Evolutionary conservation across 306 rosid species (phyloP).

Genomic region (Cucurbita moschata): DNA sequence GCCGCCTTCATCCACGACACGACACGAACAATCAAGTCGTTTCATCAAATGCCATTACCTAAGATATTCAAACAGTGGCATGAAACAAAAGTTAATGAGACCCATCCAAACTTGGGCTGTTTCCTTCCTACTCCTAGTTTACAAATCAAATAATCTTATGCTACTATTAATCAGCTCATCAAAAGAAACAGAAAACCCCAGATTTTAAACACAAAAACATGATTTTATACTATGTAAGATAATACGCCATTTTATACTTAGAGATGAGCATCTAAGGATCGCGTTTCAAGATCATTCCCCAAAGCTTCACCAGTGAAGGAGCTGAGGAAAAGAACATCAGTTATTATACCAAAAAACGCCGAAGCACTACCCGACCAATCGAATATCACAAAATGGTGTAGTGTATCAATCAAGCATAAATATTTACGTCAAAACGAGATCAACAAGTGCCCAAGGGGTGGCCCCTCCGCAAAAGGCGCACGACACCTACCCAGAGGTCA

Average conservation of each 20-base stretch:
- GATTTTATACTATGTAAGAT: not conserved
- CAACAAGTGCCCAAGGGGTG: not conserved
- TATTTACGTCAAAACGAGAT: not conserved
- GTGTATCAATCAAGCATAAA: not conserved
- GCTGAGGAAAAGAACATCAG: not conserved
- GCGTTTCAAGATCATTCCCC: not conserved
- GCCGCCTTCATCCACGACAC: constrained; percentile 29
- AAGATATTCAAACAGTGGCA: constrained; percentile 4
- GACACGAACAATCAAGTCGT: constrained; percentile 28
- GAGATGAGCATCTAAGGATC: not conserved
- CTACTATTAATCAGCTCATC: not conserved
- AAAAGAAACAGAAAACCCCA: not conserved
- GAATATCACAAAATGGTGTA: not conserved
- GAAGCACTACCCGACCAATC: not conserved
- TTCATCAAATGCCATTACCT: constrained; percentile 90
- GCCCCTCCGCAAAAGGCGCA: not conserved
- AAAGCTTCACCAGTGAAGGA: not conserved
- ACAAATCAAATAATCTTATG: not conserved
- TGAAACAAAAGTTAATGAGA: not conserved
- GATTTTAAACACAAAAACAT: not conserved
- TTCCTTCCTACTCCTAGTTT: not conserved
- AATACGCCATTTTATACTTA: not conserved
- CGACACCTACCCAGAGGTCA: not conserved
- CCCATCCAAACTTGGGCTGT: not conserved
- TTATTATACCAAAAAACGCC: not conserved